Evolutionary conservation across 108 stramenopile species (phyloP), one percentile per base, ranked within the genome.

Genomic region (Asterionellopsis glacialis): DNA sequence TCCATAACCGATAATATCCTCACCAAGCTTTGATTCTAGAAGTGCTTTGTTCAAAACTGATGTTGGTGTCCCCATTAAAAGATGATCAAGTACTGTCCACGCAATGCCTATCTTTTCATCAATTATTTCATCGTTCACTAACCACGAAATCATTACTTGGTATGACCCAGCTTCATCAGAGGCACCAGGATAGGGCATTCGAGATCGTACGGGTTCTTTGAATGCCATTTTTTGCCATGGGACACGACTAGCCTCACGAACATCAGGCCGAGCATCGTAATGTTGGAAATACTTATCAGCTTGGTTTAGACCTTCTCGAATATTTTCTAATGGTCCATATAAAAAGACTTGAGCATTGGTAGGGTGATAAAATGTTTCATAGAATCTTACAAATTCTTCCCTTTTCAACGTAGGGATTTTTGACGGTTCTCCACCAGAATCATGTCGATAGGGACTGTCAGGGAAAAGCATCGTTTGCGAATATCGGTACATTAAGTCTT

Each of bases 301-400:
- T 16, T 76, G 28, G n/a, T 79, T 67, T 48, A 96, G 57, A 24
- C 92, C 89, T 55, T 78, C 67, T n/a, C 70, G 58, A 11, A 89
- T 81, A 65, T 83, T 82, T 52, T 89, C 68, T 42, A 69, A 91
- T 61, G 93, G 84, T 9, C 98, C 98, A 61, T 88, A 95, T 49
- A 96, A 87, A 74, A 89, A 97, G 21, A 90, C 71, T n/a, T 79
- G 69, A 24, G 83, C 74, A 73, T 98, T 98, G n/a, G 84, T 71
- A 14, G 98, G 96, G 66, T 96, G 94, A 79, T 98, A 98, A 69
- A 81, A 84, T 57, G 64, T 67, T 21, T 79, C 67, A 63, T 96
- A 96, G 65, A 96, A 97, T 9, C 69, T 52, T n/a, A 81, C 71
- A 71, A 97, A 83, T 41, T 95, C 85, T 24, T 85, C 82, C 22